A percentile compares a stretch with the other conserved stretches of the same genome.
Evolutionary conservation across 2,329 filamentous ascomycete genomes (phyloP).

Genomic region (Cladophialophora carrionii): DNA sequence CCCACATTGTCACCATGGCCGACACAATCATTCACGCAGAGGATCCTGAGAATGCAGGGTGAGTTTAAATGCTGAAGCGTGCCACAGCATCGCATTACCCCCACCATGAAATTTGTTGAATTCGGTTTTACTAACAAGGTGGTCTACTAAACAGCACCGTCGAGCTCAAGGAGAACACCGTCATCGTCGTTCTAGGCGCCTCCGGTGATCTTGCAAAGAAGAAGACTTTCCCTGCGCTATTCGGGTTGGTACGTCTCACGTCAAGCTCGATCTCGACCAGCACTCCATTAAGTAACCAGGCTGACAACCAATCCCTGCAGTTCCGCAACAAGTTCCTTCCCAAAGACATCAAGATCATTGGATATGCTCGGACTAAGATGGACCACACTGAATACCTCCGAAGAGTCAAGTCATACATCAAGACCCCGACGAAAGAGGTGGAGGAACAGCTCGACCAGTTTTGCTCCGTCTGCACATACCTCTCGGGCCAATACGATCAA

Average conservation of each 20-base stretch:
- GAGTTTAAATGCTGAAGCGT: slow-evolving; percentile 43
- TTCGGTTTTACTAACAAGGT: slow-evolving; percentile 9
- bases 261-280: background rate
- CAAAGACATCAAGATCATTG: slow-evolving; percentile 94
- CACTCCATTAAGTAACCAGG: slow-evolving; percentile 17
- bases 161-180: slow-evolving; percentile 98
- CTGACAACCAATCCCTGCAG: slow-evolving; percentile 52
- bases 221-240: slow-evolving; percentile 99
- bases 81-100: slow-evolving; percentile 21
- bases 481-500: slow-evolving; percentile 97
- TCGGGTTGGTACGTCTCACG: slow-evolving; percentile 79
- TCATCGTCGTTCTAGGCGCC: slow-evolving; percentile 93
- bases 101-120: slow-evolving; percentile 23
- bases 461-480: slow-evolving; percentile 82
- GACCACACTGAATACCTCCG: slow-evolving; percentile 93
- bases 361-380: slow-evolving; percentile 99
- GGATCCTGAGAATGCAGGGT: slow-evolving; percentile 57
- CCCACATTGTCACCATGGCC: slow-evolving; percentile 48
- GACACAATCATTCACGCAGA: slow-evolving; percentile 57
- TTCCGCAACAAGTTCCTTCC: slow-evolving; percentile 98
- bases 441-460: slow-evolving; percentile 95
- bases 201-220: slow-evolving; percentile 99
- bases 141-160: slow-evolving; percentile 65
- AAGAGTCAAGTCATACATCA: slow-evolving; percentile 96
- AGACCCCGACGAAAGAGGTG: slow-evolving; percentile 95